phyloP scores from a whole-genome alignment of 768 basidiomycete genomes.

The Tylopilus balloui region DNA sequence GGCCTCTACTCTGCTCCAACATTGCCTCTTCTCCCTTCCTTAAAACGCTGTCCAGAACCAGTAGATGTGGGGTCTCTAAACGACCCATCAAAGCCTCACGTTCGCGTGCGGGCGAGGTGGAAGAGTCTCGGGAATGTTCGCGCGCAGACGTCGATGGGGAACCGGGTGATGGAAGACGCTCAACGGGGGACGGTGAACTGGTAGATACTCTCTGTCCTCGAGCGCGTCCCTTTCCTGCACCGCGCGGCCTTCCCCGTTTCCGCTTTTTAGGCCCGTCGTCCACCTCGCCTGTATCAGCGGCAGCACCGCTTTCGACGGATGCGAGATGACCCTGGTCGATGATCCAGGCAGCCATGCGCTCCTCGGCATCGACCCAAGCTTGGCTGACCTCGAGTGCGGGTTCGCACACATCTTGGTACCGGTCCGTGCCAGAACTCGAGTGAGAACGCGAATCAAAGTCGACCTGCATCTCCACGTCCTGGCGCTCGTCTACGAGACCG shows the following conservation, averaged over 20 bases:
- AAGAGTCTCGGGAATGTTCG: neutral
- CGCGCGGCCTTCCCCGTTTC: conserved; percentile 10
- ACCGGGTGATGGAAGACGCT: neutral
- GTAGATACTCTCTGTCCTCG: neutral
- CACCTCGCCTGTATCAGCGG: neutral
- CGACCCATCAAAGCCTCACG: conserved; percentile 27
- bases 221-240: neutral
- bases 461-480: conserved; percentile 1
- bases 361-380: conserved; percentile 34
- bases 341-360: conserved; percentile 27
- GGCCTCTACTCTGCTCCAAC: conserved; percentile 4
- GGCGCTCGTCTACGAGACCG: neutral
- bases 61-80: conserved; percentile 31
- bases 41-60: conserved; percentile 35
- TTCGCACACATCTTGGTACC: conserved; percentile 9
- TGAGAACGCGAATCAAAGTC: conserved; percentile 28
- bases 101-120: neutral
- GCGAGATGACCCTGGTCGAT: conserved; percentile 12
- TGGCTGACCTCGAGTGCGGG: conserved; percentile 37
- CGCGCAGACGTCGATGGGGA: neutral
- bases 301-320: neutral
- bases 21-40: conserved; percentile 27
- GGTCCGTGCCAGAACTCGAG: conserved; percentile 2
- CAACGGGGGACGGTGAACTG: neutral
- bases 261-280: conserved; percentile 3